Percentiles rank a stretch among this genome's conserved stretches.
phyloP scores from a whole-genome alignment of 805 yeast species.

The Yamadazyma sp. region DNA sequence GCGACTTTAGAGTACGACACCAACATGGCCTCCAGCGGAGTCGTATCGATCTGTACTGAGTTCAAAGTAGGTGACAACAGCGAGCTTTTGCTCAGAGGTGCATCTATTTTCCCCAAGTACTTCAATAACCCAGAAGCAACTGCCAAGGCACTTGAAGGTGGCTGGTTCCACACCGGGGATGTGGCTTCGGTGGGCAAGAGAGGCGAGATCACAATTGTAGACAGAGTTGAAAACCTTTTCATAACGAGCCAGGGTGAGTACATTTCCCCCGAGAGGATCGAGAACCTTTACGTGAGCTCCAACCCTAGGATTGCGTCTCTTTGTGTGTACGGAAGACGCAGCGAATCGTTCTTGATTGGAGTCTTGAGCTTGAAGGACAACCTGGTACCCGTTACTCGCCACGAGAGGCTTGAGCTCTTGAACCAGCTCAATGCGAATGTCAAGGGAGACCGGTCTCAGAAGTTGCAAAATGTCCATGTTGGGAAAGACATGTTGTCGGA shows the following conservation, averaged over 20 bases:
- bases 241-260: slow-evolving; percentile 42
- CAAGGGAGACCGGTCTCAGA: slow-evolving; percentile 33
- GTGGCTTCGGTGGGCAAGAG: slow-evolving; percentile 24
- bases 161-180: slow-evolving; percentile 63
- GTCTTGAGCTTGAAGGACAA: slow-evolving; percentile 22
- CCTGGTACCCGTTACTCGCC: slow-evolving; percentile 19
- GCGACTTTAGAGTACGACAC: slow-evolving; percentile 42
- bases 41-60: slow-evolving; percentile 53
- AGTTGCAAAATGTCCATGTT: slow-evolving; percentile 32
- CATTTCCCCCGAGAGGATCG: slow-evolving; percentile 41
- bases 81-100: slow-evolving; percentile 56
- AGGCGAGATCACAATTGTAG: slow-evolving; percentile 47
- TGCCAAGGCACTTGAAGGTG: slow-evolving; percentile 41
- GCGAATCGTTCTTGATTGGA: slow-evolving; percentile 27
- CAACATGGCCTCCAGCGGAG: slow-evolving; percentile 44
- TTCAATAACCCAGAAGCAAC: slow-evolving; percentile 50
- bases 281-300: slow-evolving; percentile 28
- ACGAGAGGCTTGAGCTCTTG: slow-evolving; percentile 21
- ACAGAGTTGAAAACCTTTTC: slow-evolving; percentile 45
- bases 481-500: slow-evolving; percentile 37
- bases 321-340: slow-evolving; percentile 31
- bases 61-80: slow-evolving; percentile 52
- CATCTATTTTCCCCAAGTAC: slow-evolving; percentile 51
- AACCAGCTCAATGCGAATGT: slow-evolving; percentile 18
- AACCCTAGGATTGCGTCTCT: slow-evolving; percentile 27